Base-by-base conservation (phyloP, 2,329 filamentous ascomycete genomes). In the Ascosphaera apis region DNA sequence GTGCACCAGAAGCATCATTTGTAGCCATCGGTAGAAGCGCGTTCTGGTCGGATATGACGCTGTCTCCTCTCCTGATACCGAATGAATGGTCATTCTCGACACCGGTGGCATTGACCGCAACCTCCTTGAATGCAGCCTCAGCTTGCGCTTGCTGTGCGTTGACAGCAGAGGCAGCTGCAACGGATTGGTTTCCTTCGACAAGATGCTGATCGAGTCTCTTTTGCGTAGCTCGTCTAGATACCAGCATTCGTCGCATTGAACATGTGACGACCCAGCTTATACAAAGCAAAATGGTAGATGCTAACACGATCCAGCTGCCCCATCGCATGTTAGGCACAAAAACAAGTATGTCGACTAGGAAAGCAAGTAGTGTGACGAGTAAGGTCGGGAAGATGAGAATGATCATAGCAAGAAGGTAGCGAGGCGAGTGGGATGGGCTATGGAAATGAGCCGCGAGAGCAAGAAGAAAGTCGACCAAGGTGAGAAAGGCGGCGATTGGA, bases 271-370 rank as follows among this genome's bases (percentile, higher is more conserved):
- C 67, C 31, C 76, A 77, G 50, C 80, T 79, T 16, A 81, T 63
- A 36, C 79, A 73, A 35, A 92, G 78, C 37, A 93, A 60, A 40
- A 93, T 76, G 16, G 84, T 91, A 17, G 86, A 81, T 7, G 73
- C 86, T 35, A 95, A 65, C 12, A 93, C 84, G 45, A 95, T 71
- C 65, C 86, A 98, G 40, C 84, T 83, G 43, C 84, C 88, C 82
- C 84, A 95, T 50, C 75, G 71, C 59, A 93, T 61, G 55, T 95
- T 84, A 34, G 88, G 88, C 12, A 93, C 79, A 51, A 98, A 98
- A 15, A 98, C 65, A 23, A 98, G 63, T 17, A 95, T 80, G 55
- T 98, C 88, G 47, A 95, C 75, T 17, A 98, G 62, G 57, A 95
- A 95, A 16, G 84, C 79, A 38, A 92, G 65, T 1, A 93, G 65